phyloP scores from a whole-genome alignment of 441 rosid genomes.

The Breynia disticha region DNA sequence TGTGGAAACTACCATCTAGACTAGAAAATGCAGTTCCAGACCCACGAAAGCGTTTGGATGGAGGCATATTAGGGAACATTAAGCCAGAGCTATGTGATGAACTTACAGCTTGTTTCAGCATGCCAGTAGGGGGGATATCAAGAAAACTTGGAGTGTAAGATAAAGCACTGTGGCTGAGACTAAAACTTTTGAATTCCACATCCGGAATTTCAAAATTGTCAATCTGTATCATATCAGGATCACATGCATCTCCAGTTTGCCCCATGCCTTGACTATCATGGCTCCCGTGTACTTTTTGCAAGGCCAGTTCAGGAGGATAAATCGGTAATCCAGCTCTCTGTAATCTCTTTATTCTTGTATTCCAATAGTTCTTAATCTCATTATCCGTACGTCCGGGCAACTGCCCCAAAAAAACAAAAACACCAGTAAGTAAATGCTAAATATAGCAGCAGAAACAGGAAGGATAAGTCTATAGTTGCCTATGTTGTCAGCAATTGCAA shows the following conservation, averaged over 20 bases:
- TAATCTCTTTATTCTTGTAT: constrained; percentile 88
- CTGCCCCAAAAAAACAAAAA: constrained; percentile 22
- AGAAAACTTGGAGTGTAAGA: constrained; percentile 54
- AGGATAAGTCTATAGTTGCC: neutral
- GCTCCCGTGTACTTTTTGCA: constrained; percentile 50
- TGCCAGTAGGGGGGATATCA: constrained; percentile 40
- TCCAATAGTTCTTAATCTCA: constrained; percentile 99
- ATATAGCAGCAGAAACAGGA: neutral
- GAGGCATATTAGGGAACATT: constrained; percentile 38
- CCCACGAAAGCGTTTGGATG: constrained; percentile 56
- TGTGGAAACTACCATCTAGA: constrained; percentile 34
- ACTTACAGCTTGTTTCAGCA: constrained; percentile 55
- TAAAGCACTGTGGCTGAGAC: constrained; percentile 38
- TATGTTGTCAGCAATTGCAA: too few relatives aligned
- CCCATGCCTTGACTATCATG: constrained; percentile 31
- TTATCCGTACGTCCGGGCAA: constrained; percentile 98
- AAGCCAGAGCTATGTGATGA: constrained; percentile 51
- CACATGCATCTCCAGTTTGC: constrained; percentile 35
- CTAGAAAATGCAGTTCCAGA: constrained; percentile 37
- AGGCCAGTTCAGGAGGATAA: constrained; percentile 78
- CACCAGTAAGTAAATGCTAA: too few relatives aligned
- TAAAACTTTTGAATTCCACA: constrained; percentile 55
- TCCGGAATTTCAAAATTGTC: constrained; percentile 56
- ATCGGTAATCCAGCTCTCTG: constrained; percentile 96
- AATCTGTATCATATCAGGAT: constrained; percentile 45